These are phyloP conservation scores for Stemphylium beticola DNA, from an alignment of 2,329 filamentous ascomycete genomes.

Conservation along the genomic window DNA sequence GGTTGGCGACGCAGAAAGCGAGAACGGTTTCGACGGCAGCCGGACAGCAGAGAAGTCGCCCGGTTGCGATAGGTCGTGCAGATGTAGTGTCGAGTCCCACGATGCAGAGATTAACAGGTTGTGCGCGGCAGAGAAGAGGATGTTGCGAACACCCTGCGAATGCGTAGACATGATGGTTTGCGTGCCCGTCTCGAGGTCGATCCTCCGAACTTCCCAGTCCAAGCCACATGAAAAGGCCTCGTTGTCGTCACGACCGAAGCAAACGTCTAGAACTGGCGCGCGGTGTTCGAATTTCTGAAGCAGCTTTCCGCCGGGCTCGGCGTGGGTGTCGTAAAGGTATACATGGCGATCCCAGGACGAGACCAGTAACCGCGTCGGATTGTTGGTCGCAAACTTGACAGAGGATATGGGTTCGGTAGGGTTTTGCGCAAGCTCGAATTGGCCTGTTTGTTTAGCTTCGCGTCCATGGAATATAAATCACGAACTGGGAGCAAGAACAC, in stretches of 20 bases:
- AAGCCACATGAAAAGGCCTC: conserved; percentile 86
- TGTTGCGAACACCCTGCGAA: conserved; percentile 76
- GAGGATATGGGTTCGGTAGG: conserved; percentile 88
- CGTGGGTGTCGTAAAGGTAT: conserved; percentile 82
- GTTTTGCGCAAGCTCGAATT: conserved; percentile 82
- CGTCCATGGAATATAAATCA: not conserved
- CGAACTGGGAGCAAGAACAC: not conserved
- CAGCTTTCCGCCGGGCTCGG: conserved; percentile 66
- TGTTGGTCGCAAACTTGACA: conserved; percentile 80
- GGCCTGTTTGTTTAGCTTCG: conserved; percentile 45
- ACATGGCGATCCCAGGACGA: conserved; percentile 94
- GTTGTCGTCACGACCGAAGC: conserved; percentile 82
- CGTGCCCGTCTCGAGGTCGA: conserved; percentile 75
- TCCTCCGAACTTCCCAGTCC: conserved; percentile 84
- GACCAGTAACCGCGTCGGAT: conserved; percentile 79
- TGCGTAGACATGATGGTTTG: conserved; percentile 81
- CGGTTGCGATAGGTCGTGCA: conserved; percentile 70
- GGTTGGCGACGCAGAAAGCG: conserved; percentile 75
- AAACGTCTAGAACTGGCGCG: conserved; percentile 87
- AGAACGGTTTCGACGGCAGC: conserved; percentile 87
- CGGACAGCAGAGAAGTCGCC: conserved; percentile 67
- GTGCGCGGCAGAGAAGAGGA: conserved; percentile 80
- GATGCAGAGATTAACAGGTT: conserved; percentile 85
- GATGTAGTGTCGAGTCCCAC: conserved; percentile 90
- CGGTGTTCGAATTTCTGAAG: conserved; percentile 78